Conservation (phyloP, 1,284 basidiomycete genomes). For the Volvariella volvacea region DNA sequence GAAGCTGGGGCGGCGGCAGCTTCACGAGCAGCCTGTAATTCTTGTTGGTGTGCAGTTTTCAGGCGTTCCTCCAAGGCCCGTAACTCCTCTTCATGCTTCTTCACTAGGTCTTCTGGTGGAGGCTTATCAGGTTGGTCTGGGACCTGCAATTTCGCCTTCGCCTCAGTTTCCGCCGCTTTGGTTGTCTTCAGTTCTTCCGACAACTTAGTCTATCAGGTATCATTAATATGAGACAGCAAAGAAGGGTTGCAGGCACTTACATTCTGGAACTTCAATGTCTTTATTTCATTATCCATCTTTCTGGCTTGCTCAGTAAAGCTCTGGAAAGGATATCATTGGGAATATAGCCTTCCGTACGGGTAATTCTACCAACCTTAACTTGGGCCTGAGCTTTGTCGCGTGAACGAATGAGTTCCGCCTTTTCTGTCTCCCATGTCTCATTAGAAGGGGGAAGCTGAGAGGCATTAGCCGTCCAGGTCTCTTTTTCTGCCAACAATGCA, state of each 20-base stretch:
- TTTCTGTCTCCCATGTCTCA: conserved; percentile 50
- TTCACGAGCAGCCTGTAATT: conserved; percentile 42
- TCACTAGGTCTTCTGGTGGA: conserved; percentile 32
- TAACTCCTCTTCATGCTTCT: conserved; percentile 55
- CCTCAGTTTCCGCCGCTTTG: conserved; percentile 46
- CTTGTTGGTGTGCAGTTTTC: conserved; percentile 44
- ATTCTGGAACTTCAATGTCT: background rate
- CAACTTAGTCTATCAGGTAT: conserved; percentile 1
- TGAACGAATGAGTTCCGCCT: conserved; percentile 44
- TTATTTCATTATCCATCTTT: too few relatives aligned
- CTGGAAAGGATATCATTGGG: too few relatives aligned
- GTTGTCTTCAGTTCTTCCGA: conserved; percentile 27
- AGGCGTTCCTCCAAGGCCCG: conserved; percentile 46
- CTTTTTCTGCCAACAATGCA: conserved; percentile 52
- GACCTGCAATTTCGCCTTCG: conserved; percentile 44
- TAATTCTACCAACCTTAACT: conserved; percentile 25
- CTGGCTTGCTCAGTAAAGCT: too few relatives aligned
- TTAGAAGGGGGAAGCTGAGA: conserved; percentile 21
- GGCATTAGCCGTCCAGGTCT: conserved; percentile 27
- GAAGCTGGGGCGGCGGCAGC: conserved; percentile 28
- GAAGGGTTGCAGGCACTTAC: conserved; percentile 11
- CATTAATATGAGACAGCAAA: background rate
- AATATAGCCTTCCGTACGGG: too few relatives aligned
- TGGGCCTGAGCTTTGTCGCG: conserved; percentile 54
- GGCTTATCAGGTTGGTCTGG: conserved; percentile 18